Base-by-base conservation (phyloP, 2,329 filamentous ascomycete genomes). In the Penicillium olsonii region DNA sequence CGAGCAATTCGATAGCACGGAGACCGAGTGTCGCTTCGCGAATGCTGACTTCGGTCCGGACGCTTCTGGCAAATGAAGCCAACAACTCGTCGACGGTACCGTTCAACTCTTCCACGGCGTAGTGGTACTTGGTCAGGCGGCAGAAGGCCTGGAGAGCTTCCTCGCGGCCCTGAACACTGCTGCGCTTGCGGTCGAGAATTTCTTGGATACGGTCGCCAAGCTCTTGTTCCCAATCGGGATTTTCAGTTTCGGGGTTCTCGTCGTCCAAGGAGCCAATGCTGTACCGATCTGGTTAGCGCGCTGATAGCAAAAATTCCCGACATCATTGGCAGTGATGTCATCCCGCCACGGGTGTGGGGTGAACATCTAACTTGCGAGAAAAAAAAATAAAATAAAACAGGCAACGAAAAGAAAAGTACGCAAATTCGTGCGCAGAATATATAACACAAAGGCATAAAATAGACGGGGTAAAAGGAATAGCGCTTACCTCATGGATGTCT, bases 111-210 rank as follows among this genome's bases (percentile, higher is more conserved):
- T 84, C 79, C 55, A 83, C 77, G 45, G 85, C 82, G 65, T 82
- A 90, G 60, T 88, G 84, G 38, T 82, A 79, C 54, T 86, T 88
- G 43, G 92, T 69, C 17, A 88, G 77, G 43, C 85, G 80, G 34
- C 80, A 78, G 66, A 86, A 90, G 1, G 76, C 77, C 37, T 74
- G 75, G 41, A 91, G 74, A 24, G 79, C 80, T 34, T 82, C 77
- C 61, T 90, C 87, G 44, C 90, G 83, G 18, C 84, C 83, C 54
- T 88, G 82, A 19, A 80, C 82, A 57, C 85, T 90, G 69, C 86
- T 90, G 57, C 87, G 84, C 77, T 95, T 95, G 61, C 88, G 85
- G 59, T 88, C 84, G 46, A 87, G 78, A 22, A 95, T 81, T 58
- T 88, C 84, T 40, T 86, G 78, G 54, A 95, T 84, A 50, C 85